Conservation (phyloP, 164 flowering plant genomes). For the Vitis riparia region DNA sequence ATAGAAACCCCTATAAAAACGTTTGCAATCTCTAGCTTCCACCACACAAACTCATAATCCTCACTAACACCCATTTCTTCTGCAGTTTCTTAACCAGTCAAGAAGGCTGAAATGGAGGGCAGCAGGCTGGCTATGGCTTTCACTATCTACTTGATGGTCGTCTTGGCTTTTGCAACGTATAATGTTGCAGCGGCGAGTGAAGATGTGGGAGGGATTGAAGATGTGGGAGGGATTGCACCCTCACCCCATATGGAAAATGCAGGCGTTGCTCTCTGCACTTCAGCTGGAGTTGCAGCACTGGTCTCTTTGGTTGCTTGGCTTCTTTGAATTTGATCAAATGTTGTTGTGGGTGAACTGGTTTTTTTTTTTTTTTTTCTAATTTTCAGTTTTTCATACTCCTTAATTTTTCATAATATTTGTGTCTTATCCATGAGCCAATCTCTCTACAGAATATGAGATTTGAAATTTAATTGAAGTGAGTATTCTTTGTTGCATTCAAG, state of each 20-base stretch:
- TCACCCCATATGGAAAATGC: slow-evolving; percentile 34
- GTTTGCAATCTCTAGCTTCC: not conserved
- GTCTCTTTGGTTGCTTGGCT: slow-evolving; percentile 31
- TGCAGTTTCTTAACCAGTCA: not conserved
- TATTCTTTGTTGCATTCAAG: too few relatives aligned
- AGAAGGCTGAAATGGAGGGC: slow-evolving; percentile 21
- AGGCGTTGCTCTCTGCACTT: slow-evolving; percentile 19
- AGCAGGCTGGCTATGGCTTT: slow-evolving; percentile 18
- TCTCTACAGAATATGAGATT: too few relatives aligned
- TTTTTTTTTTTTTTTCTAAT: not conserved
- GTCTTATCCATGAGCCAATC: too few relatives aligned
- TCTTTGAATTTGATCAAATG: slow-evolving; percentile 13
- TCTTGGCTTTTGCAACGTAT: slow-evolving; percentile 16
- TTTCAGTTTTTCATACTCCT: not conserved
- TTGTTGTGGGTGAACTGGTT: not conserved
- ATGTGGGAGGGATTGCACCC: slow-evolving; percentile 30
- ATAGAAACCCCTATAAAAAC: slow-evolving; percentile 10
- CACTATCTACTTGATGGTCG: slow-evolving; percentile 21
- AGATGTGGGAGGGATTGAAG: slow-evolving; percentile 26
- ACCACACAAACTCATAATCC: not conserved
- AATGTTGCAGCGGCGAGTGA: slow-evolving; percentile 8
- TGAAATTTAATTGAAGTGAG: too few relatives aligned
- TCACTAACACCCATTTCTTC: not conserved
- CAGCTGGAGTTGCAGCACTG: slow-evolving; percentile 27
- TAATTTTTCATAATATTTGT: too few relatives aligned